Conservation (phyloP, 371 early-diverging fungal genomes). For the Fennellomyces sp. region DNA sequence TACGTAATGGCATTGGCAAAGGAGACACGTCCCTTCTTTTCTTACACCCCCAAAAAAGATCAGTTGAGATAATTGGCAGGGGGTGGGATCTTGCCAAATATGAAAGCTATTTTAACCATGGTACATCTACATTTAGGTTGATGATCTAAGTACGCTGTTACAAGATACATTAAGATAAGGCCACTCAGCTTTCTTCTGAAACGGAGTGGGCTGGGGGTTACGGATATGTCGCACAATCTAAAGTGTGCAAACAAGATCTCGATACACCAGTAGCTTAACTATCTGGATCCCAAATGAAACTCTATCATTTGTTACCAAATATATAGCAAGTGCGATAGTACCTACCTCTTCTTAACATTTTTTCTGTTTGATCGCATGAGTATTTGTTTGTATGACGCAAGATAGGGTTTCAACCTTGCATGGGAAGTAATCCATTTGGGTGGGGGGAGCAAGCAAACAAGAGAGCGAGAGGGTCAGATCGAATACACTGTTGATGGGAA, state of each 20-base stretch:
- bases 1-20: not conserved
- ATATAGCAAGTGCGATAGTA: not conserved
- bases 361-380: not conserved
- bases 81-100: not conserved
- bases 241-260: conserved; percentile 3
- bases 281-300: not conserved
- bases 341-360: not conserved
- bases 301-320: not conserved
- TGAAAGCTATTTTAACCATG: not conserved
- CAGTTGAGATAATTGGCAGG: not conserved
- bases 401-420: not conserved
- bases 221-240: conserved; percentile 4
- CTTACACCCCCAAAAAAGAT: not conserved
- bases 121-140: not conserved
- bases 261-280: not conserved
- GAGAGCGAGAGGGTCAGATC: not conserved
- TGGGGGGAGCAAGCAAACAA: not conserved
- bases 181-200: not conserved
- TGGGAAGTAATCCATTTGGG: not conserved
- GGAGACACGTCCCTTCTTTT: not conserved
- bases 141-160: not conserved
- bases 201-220: not conserved
- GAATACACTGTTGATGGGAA: conserved; percentile 2
- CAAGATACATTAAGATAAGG: conserved; percentile 5
- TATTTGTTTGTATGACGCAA: conserved; percentile 1